Percentiles rank a stretch among this genome's conserved stretches.
These are phyloP conservation scores for Macrolepiota fuliginosa DNA, from an alignment of 768 basidiomycete genomes.

Conservation along the genomic window DNA sequence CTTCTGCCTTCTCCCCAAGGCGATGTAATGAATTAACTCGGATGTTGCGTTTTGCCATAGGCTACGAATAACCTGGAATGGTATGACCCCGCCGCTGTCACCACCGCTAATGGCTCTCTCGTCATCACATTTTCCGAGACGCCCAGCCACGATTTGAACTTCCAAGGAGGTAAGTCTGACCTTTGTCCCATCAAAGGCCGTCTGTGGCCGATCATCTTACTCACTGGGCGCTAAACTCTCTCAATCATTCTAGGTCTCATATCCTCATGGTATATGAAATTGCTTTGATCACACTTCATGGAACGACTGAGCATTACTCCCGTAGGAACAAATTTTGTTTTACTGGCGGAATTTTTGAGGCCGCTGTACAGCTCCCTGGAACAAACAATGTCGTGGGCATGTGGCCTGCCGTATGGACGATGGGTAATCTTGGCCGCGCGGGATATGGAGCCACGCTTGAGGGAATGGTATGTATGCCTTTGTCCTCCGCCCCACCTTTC, in stretches of 20 bases:
- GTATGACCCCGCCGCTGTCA: slow-evolving; percentile 80
- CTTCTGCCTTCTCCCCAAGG: background rate
- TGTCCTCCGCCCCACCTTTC: background rate
- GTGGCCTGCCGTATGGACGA: slow-evolving; percentile 84
- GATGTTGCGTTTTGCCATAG: slow-evolving; percentile 21
- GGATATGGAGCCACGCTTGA: slow-evolving; percentile 85
- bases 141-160: slow-evolving; percentile 60
- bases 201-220: background rate
- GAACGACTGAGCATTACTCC: background rate
- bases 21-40: background rate
- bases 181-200: background rate
- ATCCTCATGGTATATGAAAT: slow-evolving; percentile 32
- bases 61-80: slow-evolving; percentile 77
- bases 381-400: slow-evolving; percentile 56
- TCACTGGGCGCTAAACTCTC: slow-evolving; percentile 23
- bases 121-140: slow-evolving; percentile 65
- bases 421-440: slow-evolving; percentile 63
- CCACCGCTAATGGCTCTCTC: slow-evolving; percentile 67
- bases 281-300: slow-evolving; percentile 26
- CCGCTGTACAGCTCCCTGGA: slow-evolving; percentile 59
- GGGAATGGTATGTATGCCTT: slow-evolving; percentile 54
- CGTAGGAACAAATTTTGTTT: slow-evolving; percentile 83
- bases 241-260: slow-evolving; percentile 36
- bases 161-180: slow-evolving; percentile 53
- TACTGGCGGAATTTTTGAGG: slow-evolving; percentile 72